phyloP scores from a whole-genome alignment of 768 basidiomycete species.

The Serendipita indica region DNA sequence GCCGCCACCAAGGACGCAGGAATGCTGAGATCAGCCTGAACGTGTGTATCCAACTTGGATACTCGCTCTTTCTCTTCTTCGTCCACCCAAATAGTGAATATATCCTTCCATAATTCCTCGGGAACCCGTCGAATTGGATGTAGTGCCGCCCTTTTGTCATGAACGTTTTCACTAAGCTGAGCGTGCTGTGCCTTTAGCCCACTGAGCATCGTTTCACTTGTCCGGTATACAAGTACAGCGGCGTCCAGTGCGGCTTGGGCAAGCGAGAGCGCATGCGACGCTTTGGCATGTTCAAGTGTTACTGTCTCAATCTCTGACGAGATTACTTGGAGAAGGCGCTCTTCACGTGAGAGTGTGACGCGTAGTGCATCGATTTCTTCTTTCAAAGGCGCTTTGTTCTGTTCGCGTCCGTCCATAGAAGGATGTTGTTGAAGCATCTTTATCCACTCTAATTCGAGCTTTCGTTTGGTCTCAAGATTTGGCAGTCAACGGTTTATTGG shows the following conservation, averaged over 20 bases:
- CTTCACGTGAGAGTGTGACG: not conserved
- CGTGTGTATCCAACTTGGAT: not conserved
- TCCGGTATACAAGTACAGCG: not conserved
- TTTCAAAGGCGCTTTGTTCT: constrained; percentile 3
- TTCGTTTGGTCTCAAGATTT: not conserved
- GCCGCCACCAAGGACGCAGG: not conserved
- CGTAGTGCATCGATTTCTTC: constrained; percentile 1
- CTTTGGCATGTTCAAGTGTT: not conserved
- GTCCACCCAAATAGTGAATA: constrained; percentile 6
- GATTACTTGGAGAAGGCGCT: not conserved
- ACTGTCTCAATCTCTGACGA: not conserved
- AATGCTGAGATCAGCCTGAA: not conserved
- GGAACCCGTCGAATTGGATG: constrained; percentile 8
- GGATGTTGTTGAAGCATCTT: not conserved
- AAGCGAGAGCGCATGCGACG: not conserved
- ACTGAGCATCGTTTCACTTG: not conserved
- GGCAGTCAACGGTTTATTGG: not conserved
- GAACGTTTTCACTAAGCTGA: not conserved
- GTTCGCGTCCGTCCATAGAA: not conserved
- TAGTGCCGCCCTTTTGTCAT: not conserved
- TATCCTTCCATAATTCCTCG: not conserved
- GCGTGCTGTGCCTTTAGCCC: not conserved
- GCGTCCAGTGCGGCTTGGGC: constrained; percentile 4
- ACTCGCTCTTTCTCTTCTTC: constrained; percentile 1
- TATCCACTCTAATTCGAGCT: not conserved